Base-by-base conservation (phyloP, 768 basidiomycete species). In the Psilocybe tampanensis region DNA sequence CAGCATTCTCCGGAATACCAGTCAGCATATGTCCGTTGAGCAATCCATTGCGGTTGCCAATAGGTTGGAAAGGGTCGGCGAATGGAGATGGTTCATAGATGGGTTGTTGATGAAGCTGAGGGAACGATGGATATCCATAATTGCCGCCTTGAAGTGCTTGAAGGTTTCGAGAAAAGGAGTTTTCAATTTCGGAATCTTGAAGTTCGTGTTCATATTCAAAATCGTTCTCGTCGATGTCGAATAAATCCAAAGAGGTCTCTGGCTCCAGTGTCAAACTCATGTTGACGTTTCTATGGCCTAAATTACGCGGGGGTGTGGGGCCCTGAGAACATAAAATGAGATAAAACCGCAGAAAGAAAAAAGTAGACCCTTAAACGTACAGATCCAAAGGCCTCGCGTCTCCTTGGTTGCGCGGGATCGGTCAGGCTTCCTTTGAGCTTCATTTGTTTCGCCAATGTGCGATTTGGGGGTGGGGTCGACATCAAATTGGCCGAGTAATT, bases 181-280 rank as follows among this genome's bases (percentile, higher is more conserved):
- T 70, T 44, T 75, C 70, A 18, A 72, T 64, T 32, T 75, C 67
- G 26, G 68, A 64, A 23, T 66, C 63, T 49, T 62, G 64, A 58
- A 70, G 70, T n/a, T 78, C 75, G 44, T 72, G 69, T 47, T 79
- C 77, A 54, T 76, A 74, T 65, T 85, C 84, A 63, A 82, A 81
- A 55, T 85, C 83, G 64, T 86, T 85, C 69, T 90, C 89, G 63
- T 89, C 84, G 59, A 91, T 90, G 65, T 90, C 86, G 66, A 88
- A 90, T 55, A 90, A 74, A 34, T 89, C 82, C 41, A 79, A 62
- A 64, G 77, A 74, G 65, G 79, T 73, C 63, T 79, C 80, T 66
- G 70, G 70, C 52, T 73, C 74, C 24, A 75, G 58, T 39, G 71
- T 70, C 47, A 73, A 59, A 57, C 70, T 77, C 57, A 72, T 71